phyloP scores from a whole-genome alignment of 495 filamentous ascomycete species.

The Penicillium simplicissimum region DNA sequence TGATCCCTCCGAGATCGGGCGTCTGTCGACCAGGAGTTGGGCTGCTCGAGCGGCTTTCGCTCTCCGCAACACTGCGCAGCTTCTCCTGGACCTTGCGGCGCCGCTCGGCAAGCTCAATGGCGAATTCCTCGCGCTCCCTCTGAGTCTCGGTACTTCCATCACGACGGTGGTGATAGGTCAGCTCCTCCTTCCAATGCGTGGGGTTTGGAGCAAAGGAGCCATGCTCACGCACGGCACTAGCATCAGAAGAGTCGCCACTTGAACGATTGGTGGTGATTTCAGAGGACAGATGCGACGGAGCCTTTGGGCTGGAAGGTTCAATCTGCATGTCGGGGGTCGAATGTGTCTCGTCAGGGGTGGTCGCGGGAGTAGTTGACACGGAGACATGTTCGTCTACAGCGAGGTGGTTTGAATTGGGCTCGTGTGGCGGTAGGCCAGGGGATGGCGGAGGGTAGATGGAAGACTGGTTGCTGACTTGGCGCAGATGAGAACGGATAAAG shows the following conservation, averaged over 20 bases:
- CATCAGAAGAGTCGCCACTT: slow-evolving; percentile 22
- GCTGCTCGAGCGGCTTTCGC: slow-evolving; percentile 59
- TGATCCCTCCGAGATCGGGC: slow-evolving; percentile 39
- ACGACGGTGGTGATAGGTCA: slow-evolving; percentile 45
- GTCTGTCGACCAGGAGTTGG: slow-evolving; percentile 48
- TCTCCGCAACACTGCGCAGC: slow-evolving; percentile 69
- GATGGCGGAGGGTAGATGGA: slow-evolving; percentile 66
- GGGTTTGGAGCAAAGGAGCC: slow-evolving; percentile 25
- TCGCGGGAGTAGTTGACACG: slow-evolving; percentile 1
- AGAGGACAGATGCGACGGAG: slow-evolving; percentile 15
- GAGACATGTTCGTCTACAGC: not conserved
- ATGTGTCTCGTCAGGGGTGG: slow-evolving; percentile 1
- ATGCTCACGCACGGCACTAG: slow-evolving; percentile 4
- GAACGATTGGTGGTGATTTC: slow-evolving; percentile 15
- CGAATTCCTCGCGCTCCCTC: slow-evolving; percentile 74
- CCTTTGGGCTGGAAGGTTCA: slow-evolving; percentile 7
- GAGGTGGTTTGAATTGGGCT: slow-evolving; percentile 5
- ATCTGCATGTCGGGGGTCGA: not conserved
- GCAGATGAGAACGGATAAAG: slow-evolving; percentile 71
- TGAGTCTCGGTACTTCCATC: slow-evolving; percentile 61
- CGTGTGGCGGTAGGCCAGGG: slow-evolving; percentile 28
- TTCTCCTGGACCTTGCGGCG: slow-evolving; percentile 79
- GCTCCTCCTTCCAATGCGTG: slow-evolving; percentile 39
- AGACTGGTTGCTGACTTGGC: slow-evolving; percentile 76
- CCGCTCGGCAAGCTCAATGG: slow-evolving; percentile 74